Evolutionary conservation across 352 stramenopile genomes (phyloP).

Genomic region (Nothophytophthora sp.): DNA sequence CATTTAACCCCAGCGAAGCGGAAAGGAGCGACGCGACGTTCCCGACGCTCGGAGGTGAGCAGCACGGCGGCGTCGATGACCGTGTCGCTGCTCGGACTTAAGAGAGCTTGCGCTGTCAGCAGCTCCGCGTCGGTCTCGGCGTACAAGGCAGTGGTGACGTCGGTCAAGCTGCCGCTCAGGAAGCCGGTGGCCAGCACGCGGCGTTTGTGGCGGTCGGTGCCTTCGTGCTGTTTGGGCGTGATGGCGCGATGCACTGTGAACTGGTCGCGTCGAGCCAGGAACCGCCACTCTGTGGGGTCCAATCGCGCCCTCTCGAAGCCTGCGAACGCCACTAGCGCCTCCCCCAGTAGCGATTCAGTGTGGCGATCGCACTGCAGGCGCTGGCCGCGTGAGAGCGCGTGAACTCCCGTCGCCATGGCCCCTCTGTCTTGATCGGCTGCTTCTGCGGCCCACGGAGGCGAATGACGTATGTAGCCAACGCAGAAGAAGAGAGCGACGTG

Average conservation of each 20-base stretch:
- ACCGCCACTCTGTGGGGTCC: slow-evolving; percentile 31
- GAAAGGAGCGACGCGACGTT: slow-evolving; percentile 37
- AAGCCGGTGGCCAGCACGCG: slow-evolving; percentile 47
- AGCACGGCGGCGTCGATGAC: slow-evolving; percentile 45
- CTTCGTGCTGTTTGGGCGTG: background rate
- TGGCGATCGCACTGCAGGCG: slow-evolving; percentile 38
- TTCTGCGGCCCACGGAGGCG: background rate
- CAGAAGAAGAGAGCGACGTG: too few relatives aligned
- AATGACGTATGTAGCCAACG: too few relatives aligned
- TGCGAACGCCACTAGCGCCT: slow-evolving; percentile 43
- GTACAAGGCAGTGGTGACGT: slow-evolving; percentile 45
- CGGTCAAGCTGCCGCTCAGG: slow-evolving; percentile 31
- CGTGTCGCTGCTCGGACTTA: slow-evolving; percentile 23
- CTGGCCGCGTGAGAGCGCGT: slow-evolving; percentile 37
- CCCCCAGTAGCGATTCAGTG: slow-evolving; percentile 47
- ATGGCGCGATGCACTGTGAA: slow-evolving; percentile 34
- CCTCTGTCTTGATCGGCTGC: background rate
- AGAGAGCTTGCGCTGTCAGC: slow-evolving; percentile 36
- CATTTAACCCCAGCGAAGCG: slow-evolving; percentile 65
- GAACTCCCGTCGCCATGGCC: slow-evolving; percentile 5
- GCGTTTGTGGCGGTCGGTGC: slow-evolving; percentile 16
- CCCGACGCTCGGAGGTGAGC: slow-evolving; percentile 29
- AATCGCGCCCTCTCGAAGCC: slow-evolving; percentile 38
- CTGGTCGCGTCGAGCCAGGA: slow-evolving; percentile 37
- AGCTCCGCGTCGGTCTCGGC: slow-evolving; percentile 39